These are phyloP conservation scores for Chimonanthus praecox DNA, from an alignment of 164 flowering plant species.

Conservation along the genomic window DNA sequence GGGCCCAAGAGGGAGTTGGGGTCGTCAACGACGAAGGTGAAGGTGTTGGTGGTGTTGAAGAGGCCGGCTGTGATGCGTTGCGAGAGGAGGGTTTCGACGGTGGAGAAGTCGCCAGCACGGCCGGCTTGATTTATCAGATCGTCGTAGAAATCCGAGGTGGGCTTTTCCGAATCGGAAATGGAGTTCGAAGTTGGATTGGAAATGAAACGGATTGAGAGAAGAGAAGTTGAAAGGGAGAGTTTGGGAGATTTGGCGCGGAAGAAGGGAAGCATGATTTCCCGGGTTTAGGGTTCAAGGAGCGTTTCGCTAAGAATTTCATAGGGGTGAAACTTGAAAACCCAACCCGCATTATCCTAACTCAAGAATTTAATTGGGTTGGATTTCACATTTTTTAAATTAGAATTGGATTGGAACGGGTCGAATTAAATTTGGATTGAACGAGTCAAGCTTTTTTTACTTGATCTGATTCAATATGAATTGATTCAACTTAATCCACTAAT, in stretches of 20 bases:
- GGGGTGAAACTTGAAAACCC: no score
- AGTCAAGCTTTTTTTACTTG: no score
- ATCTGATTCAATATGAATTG: no score
- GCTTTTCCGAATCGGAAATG: slow-evolving; percentile 8
- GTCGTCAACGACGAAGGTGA: slow-evolving; percentile 44
- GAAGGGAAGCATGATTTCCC: not conserved
- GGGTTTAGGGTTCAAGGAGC: not conserved
- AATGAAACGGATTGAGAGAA: not conserved
- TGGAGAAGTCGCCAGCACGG: slow-evolving; percentile 33
- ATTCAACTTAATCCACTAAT: no score
- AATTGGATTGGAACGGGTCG: no score
- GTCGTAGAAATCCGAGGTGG: slow-evolving; percentile 40
- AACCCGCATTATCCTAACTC: no score
- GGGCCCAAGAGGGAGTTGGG: slow-evolving; percentile 23
- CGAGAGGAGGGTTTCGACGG: slow-evolving; percentile 40
- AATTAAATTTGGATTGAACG: no score
- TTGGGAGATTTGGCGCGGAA: not conserved
- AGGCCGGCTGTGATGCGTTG: slow-evolving; percentile 35
- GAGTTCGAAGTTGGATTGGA: not conserved
- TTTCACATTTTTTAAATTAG: no score
- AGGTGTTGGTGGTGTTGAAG: slow-evolving; percentile 52
- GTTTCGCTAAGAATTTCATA: no score
- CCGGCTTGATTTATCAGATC: slow-evolving; percentile 42
- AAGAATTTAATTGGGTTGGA: no score
- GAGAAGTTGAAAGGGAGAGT: not conserved